These are phyloP conservation scores for Daldinia sp. DNA, from an alignment of 2,329 filamentous ascomycete species.

Conservation along the genomic window DNA sequence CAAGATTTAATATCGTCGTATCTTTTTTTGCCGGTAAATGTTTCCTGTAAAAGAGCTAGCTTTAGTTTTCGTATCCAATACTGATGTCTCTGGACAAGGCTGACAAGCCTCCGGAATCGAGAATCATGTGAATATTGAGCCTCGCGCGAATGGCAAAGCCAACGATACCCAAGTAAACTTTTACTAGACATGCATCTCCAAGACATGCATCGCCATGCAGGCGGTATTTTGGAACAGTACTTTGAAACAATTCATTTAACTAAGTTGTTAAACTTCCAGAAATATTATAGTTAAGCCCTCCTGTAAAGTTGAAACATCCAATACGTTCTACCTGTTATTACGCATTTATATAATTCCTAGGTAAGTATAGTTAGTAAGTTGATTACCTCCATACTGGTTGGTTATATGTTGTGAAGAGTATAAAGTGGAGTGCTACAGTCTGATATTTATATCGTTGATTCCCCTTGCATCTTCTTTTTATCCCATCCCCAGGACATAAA, in stretches of 20 bases:
- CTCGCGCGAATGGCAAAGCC: background rate
- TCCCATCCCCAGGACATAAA: too few species aligned
- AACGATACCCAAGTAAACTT: background rate
- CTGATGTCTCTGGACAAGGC: background rate
- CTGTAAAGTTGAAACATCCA: background rate
- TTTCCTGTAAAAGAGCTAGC: background rate
- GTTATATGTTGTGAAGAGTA: too few species aligned
- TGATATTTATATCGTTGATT: background rate
- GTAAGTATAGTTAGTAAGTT: background rate
- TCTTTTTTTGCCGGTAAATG: too few species aligned
- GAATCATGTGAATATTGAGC: too few species aligned
- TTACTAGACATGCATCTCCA: background rate
- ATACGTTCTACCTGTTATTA: background rate
- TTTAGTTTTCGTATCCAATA: background rate
- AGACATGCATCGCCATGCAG: background rate
- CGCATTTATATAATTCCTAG: background rate
- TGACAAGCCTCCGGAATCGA: background rate
- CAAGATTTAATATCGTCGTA: conserved; percentile 16
- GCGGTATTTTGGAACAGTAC: background rate
- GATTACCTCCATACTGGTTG: background rate
- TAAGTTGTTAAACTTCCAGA: background rate
- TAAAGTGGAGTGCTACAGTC: too few species aligned
- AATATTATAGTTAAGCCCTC: too few species aligned
- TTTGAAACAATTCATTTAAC: too few species aligned
- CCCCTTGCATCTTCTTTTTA: background rate